Conservation (phyloP, 2,329 filamentous ascomycete species). For the Septoria linicola region DNA sequence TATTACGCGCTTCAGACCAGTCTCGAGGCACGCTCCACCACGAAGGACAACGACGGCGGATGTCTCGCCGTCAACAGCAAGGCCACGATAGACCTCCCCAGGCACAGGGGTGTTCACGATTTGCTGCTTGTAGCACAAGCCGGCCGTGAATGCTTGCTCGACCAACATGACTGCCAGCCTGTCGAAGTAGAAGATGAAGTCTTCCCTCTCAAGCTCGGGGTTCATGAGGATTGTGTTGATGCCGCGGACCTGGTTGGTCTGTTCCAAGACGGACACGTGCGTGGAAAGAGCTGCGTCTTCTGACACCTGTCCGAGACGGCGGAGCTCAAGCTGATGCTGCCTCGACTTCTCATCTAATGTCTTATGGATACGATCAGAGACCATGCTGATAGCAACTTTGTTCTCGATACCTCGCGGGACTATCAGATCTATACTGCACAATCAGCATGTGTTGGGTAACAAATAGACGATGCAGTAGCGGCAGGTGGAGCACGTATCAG, state of each 20-base stretch:
- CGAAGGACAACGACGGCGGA: conserved; percentile 86
- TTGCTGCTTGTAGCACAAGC: conserved; percentile 65
- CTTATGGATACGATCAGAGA: conserved; percentile 86
- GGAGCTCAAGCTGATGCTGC: conserved; percentile 75
- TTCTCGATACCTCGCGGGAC: conserved; percentile 95
- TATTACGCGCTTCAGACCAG: conserved; percentile 82
- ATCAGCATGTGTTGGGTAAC: conserved; percentile 20
- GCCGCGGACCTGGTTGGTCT: conserved; percentile 76
- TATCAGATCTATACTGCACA: conserved; percentile 67
- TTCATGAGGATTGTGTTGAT: conserved; percentile 92
- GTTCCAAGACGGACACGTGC: conserved; percentile 70
- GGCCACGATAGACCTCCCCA: conserved; percentile 67
- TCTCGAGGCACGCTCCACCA: conserved; percentile 84
- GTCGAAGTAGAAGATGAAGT: conserved; percentile 98
- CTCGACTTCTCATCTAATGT: conserved; percentile 83
- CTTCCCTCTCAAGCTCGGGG: conserved; percentile 73
- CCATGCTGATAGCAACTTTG: conserved; percentile 86
- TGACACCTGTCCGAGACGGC: conserved; percentile 66
- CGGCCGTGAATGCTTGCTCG: conserved; percentile 73
- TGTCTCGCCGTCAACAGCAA: conserved; percentile 67
- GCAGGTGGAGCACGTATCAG: conserved; percentile 30
- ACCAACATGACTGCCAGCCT: conserved; percentile 80
- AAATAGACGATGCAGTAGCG: not conserved
- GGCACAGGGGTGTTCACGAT: conserved; percentile 67
- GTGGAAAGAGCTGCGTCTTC: conserved; percentile 70